Percentiles rank a stretch among this genome's conserved stretches.
phyloP scores from a whole-genome alignment of 495 filamentous ascomycete species.

The Podospora fimiseda region DNA sequence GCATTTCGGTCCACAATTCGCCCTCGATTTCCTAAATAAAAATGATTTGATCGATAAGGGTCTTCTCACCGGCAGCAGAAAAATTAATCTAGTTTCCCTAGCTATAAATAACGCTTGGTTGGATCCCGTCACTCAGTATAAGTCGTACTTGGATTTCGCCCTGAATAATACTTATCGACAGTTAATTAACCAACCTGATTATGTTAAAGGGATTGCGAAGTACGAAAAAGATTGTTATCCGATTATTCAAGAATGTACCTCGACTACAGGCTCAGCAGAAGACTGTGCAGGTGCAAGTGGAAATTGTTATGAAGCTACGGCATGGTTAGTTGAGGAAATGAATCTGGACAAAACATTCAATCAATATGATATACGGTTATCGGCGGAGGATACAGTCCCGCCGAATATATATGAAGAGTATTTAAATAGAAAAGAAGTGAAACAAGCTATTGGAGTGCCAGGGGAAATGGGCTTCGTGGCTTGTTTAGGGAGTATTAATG shows the following conservation, averaged over 20 bases:
- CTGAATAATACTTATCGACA: conserved; percentile 49
- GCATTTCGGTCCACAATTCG: neutral
- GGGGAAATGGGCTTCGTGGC: neutral
- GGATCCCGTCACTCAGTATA: conserved; percentile 44
- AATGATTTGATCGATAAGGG: neutral
- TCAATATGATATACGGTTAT: neutral
- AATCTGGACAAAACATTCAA: neutral
- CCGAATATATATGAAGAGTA: neutral
- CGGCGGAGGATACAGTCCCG: neutral
- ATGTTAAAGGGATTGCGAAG: conserved; percentile 14
- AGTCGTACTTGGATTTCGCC: conserved; percentile 46
- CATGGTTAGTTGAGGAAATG: neutral
- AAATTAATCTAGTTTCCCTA: conserved; percentile 48
- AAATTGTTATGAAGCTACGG: neutral
- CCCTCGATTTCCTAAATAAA: neutral
- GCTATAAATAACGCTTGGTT: conserved; percentile 56
- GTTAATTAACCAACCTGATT: conserved; percentile 40
- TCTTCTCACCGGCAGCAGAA: conserved; percentile 22
- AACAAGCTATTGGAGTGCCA: neutral
- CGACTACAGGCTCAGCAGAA: neutral
- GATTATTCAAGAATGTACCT: neutral
- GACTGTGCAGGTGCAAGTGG: neutral
- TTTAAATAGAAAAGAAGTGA: conserved; percentile 18
- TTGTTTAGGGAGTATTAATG: neutral
- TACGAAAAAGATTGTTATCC: neutral